Evolutionary conservation across 169 alveolate species (phyloP).

Genomic region (Plasmodium inui): DNA sequence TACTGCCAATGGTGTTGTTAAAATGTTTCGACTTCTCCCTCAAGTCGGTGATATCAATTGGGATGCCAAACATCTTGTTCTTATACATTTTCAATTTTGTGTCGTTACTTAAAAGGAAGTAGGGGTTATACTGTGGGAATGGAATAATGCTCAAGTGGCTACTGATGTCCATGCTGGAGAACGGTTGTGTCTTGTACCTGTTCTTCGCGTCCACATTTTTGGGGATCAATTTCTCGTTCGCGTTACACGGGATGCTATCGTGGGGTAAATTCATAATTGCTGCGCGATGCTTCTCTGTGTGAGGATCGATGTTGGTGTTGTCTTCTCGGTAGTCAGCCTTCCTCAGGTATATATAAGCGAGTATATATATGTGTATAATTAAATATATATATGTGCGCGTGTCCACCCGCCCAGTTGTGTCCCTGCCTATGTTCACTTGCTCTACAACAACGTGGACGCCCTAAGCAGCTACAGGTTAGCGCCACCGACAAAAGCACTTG

Average conservation of each 20-base stretch:
- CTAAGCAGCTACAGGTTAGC: neutral
- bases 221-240: slow-evolving; percentile 1
- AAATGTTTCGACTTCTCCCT: slow-evolving; percentile 10
- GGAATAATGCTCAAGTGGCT: neutral
- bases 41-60: neutral
- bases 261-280: slow-evolving; percentile 40
- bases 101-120: neutral
- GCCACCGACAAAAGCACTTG: neutral
- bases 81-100: slow-evolving; percentile 8
- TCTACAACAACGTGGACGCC: neutral
- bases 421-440: neutral
- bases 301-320: neutral
- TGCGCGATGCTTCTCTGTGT: slow-evolving; percentile 9
- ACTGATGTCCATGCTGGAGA: neutral
- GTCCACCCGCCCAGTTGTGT: neutral
- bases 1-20: neutral
- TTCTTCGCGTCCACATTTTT: slow-evolving; percentile 20
- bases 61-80: slow-evolving; percentile 17
- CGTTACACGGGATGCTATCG: slow-evolving; percentile 2
- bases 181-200: neutral
- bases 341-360: neutral
- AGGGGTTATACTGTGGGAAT: neutral
- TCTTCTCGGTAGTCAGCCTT: neutral
- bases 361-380: neutral
- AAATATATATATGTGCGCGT: neutral